Evolutionary conservation across 148 eudicot genomes (phyloP).

Genomic region (Rhododendron mucronatum): DNA sequence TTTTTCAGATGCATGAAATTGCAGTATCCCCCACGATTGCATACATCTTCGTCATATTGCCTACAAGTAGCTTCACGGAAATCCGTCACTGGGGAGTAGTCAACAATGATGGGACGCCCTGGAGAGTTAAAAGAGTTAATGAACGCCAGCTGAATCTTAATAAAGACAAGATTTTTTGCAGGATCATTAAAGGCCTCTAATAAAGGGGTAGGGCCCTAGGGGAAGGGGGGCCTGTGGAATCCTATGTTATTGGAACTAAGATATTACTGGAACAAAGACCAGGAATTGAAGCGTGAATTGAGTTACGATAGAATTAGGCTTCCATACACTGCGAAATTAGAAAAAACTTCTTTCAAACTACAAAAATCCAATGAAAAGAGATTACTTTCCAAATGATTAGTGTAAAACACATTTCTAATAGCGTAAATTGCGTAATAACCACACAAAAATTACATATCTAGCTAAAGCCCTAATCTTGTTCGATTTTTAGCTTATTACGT

Average conservation of each 20-base stretch:
- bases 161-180: background rate
- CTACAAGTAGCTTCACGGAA: conserved; percentile 96
- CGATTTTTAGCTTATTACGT: background rate
- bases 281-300: background rate
- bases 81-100: conserved; percentile 95
- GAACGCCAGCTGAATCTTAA: background rate
- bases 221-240: background rate
- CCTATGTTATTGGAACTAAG: background rate
- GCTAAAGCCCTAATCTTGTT: background rate
- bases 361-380: background rate
- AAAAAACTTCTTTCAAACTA: background rate
- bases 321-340: background rate
- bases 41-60: conserved; percentile 87
- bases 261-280: background rate
- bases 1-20: conserved; percentile 95
- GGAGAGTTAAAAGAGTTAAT: conserved; percentile 3
- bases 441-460: background rate
- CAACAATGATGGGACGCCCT: conserved; percentile 92
- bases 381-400: background rate
- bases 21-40: conserved; percentile 94
- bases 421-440: background rate
- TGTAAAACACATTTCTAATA: background rate
- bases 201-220: background rate
- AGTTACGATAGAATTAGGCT: background rate
- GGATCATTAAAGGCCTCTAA: background rate